Evolutionary conservation across 768 basidiomycete genomes (phyloP).

Genomic region (Lactarius sp.): DNA sequence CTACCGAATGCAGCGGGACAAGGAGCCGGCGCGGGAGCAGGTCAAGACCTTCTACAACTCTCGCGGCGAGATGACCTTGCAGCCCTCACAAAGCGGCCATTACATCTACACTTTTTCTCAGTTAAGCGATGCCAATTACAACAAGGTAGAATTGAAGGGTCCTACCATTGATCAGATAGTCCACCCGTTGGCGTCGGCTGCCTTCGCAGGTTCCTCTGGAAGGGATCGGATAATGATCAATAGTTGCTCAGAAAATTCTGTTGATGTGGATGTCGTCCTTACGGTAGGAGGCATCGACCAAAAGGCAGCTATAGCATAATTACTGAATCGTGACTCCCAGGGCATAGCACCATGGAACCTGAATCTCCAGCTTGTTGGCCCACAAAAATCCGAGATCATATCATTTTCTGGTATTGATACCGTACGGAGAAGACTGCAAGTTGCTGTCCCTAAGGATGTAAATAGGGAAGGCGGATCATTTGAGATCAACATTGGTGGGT

Average conservation of each 20-base stretch:
- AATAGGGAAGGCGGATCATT: slow-evolving; percentile 68
- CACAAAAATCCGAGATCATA: slow-evolving; percentile 57
- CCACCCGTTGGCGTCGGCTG: slow-evolving; percentile 80
- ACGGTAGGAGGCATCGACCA: slow-evolving; percentile 45
- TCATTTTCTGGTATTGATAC: slow-evolving; percentile 51
- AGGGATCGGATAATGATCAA: slow-evolving; percentile 54
- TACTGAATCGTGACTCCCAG: slow-evolving; percentile 34
- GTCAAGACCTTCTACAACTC: slow-evolving; percentile 60
- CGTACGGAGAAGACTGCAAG: slow-evolving; percentile 48
- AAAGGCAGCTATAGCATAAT: background rate
- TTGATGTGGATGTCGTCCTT: slow-evolving; percentile 78
- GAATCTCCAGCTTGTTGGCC: slow-evolving; percentile 75
- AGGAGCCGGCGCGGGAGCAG: slow-evolving; percentile 55
- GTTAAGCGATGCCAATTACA: slow-evolving; percentile 82
- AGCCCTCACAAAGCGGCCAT: slow-evolving; percentile 85
- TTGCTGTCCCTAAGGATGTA: slow-evolving; percentile 65
- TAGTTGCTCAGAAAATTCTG: slow-evolving; percentile 73
- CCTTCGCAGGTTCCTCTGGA: slow-evolving; percentile 47
- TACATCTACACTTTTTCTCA: slow-evolving; percentile 79
- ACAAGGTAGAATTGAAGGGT: slow-evolving; percentile 64
- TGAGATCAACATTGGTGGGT: slow-evolving; percentile 71
- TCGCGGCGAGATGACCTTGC: slow-evolving; percentile 74
- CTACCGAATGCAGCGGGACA: slow-evolving; percentile 70
- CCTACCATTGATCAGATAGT: slow-evolving; percentile 83
- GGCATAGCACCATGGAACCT: slow-evolving; percentile 90